Conservation (phyloP, 805 yeast genomes). For the Candida ovalis region DNA sequence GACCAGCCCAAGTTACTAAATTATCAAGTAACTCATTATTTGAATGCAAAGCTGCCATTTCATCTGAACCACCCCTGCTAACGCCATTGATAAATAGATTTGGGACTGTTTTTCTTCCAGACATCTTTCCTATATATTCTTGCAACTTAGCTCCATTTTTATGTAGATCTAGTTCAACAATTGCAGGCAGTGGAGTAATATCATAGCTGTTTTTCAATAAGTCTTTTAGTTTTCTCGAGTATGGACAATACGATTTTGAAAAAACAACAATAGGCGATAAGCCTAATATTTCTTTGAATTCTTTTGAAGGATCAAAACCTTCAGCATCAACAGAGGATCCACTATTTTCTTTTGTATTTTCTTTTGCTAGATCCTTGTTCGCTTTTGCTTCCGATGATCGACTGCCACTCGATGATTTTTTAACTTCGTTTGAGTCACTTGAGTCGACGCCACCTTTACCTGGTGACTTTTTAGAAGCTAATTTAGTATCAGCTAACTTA, state of each 20-base stretch:
- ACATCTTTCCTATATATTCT: constrained; percentile 56
- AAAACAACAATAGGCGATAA: constrained; percentile 65
- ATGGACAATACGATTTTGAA: constrained; percentile 70
- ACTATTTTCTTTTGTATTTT: constrained; percentile 13
- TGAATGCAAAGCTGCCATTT: constrained; percentile 59
- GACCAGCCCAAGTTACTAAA: constrained; percentile 62
- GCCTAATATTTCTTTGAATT: constrained; percentile 52
- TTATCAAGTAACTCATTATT: constrained; percentile 48
- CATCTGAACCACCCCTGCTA: constrained; percentile 89
- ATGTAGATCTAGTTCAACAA: constrained; percentile 83
- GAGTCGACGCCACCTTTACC: not conserved
- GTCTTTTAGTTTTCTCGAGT: constrained; percentile 65
- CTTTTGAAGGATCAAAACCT: constrained; percentile 47
- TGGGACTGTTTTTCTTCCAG: constrained; percentile 89
- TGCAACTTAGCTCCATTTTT: constrained; percentile 74
- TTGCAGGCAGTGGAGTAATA: constrained; percentile 65
- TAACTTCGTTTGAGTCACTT: not conserved
- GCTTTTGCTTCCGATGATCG: not conserved
- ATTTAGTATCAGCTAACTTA: not conserved
- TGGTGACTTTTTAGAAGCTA: not conserved
- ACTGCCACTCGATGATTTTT: not conserved
- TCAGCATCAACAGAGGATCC: constrained; percentile 7
- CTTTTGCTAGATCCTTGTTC: constrained; percentile 2
- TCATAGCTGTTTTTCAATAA: constrained; percentile 60
- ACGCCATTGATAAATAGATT: constrained; percentile 72